These are phyloP conservation scores for Taphrina wiesneri DNA, from an alignment of 1,139 yeast genomes.

Conservation along the genomic window DNA sequence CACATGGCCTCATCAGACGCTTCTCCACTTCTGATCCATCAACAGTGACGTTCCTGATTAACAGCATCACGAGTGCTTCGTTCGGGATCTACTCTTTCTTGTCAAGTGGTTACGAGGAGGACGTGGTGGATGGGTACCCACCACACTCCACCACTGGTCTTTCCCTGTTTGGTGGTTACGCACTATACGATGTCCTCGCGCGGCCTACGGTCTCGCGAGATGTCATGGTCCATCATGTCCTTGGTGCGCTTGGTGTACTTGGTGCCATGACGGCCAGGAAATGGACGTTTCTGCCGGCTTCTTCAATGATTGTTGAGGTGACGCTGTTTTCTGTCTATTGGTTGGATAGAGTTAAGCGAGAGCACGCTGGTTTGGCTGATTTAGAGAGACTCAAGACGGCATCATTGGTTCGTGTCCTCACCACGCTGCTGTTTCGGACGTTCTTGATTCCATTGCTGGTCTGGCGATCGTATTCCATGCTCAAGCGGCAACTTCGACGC, in stretches of 20 bases:
- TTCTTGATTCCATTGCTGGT: neutral
- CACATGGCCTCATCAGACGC: neutral
- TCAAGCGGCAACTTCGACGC: slow-evolving; percentile 3
- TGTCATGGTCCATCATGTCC: neutral
- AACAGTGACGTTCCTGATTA: neutral
- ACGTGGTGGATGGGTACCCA: slow-evolving; percentile 6
- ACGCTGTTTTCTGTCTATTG: slow-evolving; percentile 1
- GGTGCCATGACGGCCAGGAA: slow-evolving; percentile 6
- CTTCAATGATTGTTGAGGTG: neutral
- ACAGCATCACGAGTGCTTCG: neutral
- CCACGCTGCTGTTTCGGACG: slow-evolving; percentile 8
- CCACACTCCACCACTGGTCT: neutral
- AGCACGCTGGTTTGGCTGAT: neutral
- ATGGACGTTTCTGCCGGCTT: neutral
- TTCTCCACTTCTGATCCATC: neutral
- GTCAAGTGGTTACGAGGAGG: neutral
- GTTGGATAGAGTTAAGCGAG: neutral
- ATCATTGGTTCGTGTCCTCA: neutral
- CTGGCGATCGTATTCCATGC: neutral
- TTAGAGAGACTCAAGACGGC: neutral
- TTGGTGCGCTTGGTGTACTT: neutral
- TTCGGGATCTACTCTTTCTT: neutral
- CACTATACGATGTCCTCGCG: neutral
- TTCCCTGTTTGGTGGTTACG: neutral
- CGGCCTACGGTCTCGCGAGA: neutral